Conservation (phyloP, 1,284 basidiomycete genomes). For the Chalciporus piperatoides region DNA sequence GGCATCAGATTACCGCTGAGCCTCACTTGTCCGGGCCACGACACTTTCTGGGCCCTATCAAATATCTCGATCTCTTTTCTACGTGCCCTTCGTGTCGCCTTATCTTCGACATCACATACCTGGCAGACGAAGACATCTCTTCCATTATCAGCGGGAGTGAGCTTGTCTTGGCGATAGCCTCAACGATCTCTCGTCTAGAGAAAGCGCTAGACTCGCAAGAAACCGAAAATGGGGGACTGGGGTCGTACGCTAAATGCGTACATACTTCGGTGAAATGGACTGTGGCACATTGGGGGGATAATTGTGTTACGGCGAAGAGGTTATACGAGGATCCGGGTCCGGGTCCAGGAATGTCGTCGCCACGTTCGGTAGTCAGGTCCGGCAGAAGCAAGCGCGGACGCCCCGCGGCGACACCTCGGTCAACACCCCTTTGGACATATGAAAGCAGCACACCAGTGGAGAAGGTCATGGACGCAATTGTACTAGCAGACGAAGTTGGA, state of each 20-base stretch:
- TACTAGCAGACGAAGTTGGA: not conserved
- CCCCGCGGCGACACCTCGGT: not conserved
- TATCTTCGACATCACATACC: constrained; percentile 11
- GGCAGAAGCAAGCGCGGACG: not conserved
- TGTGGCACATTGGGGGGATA: not conserved
- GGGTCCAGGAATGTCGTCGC: not conserved
- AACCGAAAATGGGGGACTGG: not conserved
- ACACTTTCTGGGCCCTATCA: constrained; percentile 6
- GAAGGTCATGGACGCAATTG: constrained; percentile 10
- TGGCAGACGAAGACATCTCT: constrained; percentile 3
- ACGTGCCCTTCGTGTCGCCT: constrained; percentile 14
- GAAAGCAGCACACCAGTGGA: not conserved
- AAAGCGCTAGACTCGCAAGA: not conserved
- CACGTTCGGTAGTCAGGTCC: not conserved
- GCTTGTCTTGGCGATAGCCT: constrained; percentile 2
- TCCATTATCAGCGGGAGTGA: not conserved
- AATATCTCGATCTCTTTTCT: constrained; percentile 10
- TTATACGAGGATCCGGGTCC: not conserved
- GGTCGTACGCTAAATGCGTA: constrained; percentile 12
- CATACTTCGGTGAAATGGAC: constrained; percentile 6
- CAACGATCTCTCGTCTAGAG: constrained; percentile 5
- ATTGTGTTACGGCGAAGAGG: not conserved
- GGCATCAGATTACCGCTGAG: not conserved
- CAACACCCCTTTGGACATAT: not conserved
- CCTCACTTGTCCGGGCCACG: not conserved